Conservation (phyloP, 2,329 filamentous ascomycete species). For the Aaosphaeria arxii region DNA sequence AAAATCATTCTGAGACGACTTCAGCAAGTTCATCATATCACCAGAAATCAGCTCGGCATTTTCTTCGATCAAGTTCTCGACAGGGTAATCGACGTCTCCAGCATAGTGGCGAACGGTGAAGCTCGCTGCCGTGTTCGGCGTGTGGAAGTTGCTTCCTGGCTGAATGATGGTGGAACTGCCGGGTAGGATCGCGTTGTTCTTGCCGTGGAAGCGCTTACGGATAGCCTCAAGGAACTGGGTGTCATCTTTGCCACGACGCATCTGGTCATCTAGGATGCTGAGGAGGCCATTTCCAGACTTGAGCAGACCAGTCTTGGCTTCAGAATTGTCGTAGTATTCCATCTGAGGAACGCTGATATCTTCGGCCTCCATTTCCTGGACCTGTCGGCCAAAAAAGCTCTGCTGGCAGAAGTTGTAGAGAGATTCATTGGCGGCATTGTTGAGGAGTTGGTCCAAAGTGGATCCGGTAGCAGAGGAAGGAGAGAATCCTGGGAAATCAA, state of each 20-base stretch:
- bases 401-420: conserved; percentile 92
- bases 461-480: conserved; percentile 81
- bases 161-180: conserved; percentile 71
- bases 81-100: conserved; percentile 91
- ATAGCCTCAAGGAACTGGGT: conserved; percentile 87
- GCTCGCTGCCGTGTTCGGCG: conserved; percentile 72
- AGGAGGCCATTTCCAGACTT: conserved; percentile 91
- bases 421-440: conserved; percentile 88
- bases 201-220: conserved; percentile 89
- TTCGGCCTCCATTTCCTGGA: conserved; percentile 89
- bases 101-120: conserved; percentile 96
- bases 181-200: conserved; percentile 85
- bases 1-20: conserved; percentile 83
- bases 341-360: conserved; percentile 87
- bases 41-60: conserved; percentile 96
- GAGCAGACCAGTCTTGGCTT: conserved; percentile 85
- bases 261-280: conserved; percentile 95
- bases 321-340: conserved; percentile 96
- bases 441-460: conserved; percentile 85
- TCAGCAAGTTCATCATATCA: conserved; percentile 92
- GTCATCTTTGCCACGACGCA: conserved; percentile 81
- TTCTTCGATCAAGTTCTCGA: conserved; percentile 84
- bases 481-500: conserved; percentile 95
- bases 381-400: conserved; percentile 93
- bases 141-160: conserved; percentile 85